Base-by-base conservation (phyloP, 1,139 yeast species). In the Hyphopichia khmerensis region DNA sequence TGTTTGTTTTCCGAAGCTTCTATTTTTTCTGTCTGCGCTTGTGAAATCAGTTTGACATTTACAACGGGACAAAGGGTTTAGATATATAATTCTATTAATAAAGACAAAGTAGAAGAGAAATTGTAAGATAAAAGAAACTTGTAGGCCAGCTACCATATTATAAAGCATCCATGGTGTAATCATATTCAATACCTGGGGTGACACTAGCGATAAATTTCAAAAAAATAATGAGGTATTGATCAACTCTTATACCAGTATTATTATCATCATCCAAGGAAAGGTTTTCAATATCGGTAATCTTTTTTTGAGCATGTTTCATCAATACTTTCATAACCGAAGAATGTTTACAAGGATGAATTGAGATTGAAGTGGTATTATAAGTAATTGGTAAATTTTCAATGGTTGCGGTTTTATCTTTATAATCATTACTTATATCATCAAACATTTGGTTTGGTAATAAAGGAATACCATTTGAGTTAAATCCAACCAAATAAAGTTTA, bases 121-220 rank as follows among this genome's bases (percentile, higher is more conserved):
- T n/a, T n/a, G n/a, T n/a, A n/a, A n/a, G n/a, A n/a, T n/a, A n/a
- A 3, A 8, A 26, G 9, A 11, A 9, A 11, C 11, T 7, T 13
- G 29, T 11, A 26, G 29, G 10, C 29, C 29, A 8, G 29, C 29
- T 26, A 9, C n/a, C 29, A 13, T 15, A 15, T 62, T 62, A 83
- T 56, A 84, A 72, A 3, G 89, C 93, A 60, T 89, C 91, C 96
- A 91, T 93, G 33, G 98, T 91, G 61, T 90, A 90, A 57, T 93
- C 99, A 63, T 91, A 95, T 64, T 91, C 96, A 43, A 93, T 90
- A 11, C 97, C 96, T 0, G 99, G 99, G 2, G 96, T 91, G 13
- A 95, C 98, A 67, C 97, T 88, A 13, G 98, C 88, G 43, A 93
- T 91, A 56, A 93, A 93, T 64, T 95, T 95, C 56, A 93, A 75